phyloP scores from a whole-genome alignment of 2,329 filamentous ascomycete species.

The Ophiostoma piceae region DNA sequence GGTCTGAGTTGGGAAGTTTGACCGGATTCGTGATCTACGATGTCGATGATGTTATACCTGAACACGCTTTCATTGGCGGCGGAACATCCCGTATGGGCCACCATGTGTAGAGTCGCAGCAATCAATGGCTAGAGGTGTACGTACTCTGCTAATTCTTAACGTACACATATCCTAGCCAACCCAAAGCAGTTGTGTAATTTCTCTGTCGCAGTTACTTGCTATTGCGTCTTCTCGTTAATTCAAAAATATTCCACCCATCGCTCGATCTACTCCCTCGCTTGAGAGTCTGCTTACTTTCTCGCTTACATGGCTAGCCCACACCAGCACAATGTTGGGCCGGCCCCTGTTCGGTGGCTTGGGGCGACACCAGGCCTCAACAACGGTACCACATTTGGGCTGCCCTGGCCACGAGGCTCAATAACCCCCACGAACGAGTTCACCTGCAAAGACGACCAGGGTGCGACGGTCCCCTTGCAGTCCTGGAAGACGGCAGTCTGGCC shows the following conservation, averaged over 20 bases:
- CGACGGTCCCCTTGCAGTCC: not conserved
- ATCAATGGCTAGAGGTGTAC: not conserved
- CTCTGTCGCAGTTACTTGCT: not conserved
- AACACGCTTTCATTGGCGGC: not conserved
- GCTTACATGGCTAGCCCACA: not conserved
- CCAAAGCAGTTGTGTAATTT: not conserved
- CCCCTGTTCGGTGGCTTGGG: not conserved
- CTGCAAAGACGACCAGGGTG: not conserved
- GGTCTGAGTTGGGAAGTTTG: conserved; percentile 1
- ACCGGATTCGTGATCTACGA: not conserved
- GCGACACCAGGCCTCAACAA: not conserved
- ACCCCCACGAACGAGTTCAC: not conserved
- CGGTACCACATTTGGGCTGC: not conserved
- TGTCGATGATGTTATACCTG: not conserved
- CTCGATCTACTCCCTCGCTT: not conserved
- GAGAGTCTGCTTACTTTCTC: not conserved
- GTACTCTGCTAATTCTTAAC: not conserved
- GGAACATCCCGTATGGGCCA: not conserved
- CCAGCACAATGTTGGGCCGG: not conserved
- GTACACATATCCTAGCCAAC: not conserved
- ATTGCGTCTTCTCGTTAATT: not conserved
- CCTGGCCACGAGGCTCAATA: not conserved
- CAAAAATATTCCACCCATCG: not conserved
- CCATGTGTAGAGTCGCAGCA: not conserved
- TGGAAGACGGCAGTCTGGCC: not conserved